Conservation (phyloP, 192 early-diverging fungal species). For the Podila verticillata region DNA sequence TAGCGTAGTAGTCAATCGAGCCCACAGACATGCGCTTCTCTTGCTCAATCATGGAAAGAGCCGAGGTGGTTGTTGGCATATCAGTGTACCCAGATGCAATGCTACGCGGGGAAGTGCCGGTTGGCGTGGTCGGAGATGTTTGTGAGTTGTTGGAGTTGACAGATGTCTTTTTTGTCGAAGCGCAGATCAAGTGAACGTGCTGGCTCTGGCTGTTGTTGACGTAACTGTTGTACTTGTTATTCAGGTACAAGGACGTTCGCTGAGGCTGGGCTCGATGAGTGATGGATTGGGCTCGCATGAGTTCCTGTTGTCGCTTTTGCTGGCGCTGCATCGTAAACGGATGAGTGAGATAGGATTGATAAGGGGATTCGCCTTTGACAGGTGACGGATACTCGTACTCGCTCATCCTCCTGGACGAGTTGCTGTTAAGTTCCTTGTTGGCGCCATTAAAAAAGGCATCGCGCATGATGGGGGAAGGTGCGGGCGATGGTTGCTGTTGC, state of each 20-base stretch:
- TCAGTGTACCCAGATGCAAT: neutral
- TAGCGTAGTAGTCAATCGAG: neutral
- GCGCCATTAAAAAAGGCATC: neutral
- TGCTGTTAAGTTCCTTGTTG: neutral
- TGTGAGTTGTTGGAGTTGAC: neutral
- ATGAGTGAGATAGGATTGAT: constrained; percentile 20
- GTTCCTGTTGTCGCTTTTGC: constrained; percentile 14
- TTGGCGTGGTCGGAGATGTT: neutral
- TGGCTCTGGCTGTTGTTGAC: constrained; percentile 10
- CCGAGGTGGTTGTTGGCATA: constrained; percentile 20
- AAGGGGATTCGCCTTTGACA: neutral
- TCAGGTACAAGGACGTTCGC: neutral
- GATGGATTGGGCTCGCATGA: constrained; percentile 1
- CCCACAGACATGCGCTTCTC: constrained; percentile 16
- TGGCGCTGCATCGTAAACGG: constrained; percentile 24
- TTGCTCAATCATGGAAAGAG: constrained; percentile 35
- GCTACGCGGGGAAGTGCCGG: neutral
- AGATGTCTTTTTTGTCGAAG: neutral
- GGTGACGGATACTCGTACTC: constrained; percentile 25
- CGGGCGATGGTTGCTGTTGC: neutral
- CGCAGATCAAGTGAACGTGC: neutral
- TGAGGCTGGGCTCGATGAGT: constrained; percentile 6
- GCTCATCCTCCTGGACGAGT: neutral
- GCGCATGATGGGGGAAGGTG: neutral
- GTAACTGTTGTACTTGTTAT: constrained; percentile 24